phyloP scores from a whole-genome alignment of 257 asterid genomes.

The Echites panduratus region DNA sequence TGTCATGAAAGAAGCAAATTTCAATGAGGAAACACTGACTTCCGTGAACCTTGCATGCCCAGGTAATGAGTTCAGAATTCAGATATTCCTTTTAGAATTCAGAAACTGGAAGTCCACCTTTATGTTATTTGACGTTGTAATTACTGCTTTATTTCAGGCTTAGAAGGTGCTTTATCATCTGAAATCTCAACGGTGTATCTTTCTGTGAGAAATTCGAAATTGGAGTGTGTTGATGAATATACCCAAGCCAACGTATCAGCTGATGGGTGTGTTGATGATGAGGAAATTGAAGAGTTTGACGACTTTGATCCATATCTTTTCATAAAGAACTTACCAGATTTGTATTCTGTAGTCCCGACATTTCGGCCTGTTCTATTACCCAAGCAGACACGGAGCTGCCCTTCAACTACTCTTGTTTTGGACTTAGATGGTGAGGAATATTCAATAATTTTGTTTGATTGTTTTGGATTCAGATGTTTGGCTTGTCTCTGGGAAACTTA shows the following conservation, averaged over 20 bases:
- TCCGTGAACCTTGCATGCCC: constrained; percentile 16
- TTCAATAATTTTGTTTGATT: neutral
- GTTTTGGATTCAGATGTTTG: neutral
- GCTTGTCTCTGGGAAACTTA: neutral
- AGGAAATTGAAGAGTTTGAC: constrained; percentile 71
- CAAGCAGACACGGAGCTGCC: constrained; percentile 95
- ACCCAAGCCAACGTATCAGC: constrained; percentile 62
- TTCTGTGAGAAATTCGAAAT: constrained; percentile 58
- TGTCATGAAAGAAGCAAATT: constrained; percentile 19
- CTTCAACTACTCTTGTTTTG: constrained; percentile 80
- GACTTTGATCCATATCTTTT: constrained; percentile 90
- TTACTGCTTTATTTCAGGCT: constrained; percentile 27
- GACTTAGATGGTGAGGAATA: constrained; percentile 82
- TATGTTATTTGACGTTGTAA: constrained; percentile 15
- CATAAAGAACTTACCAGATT: constrained; percentile 81
- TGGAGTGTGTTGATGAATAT: constrained; percentile 80
- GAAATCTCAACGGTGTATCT: constrained; percentile 66
- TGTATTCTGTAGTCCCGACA: constrained; percentile 75
- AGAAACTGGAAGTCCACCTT: constrained; percentile 6
- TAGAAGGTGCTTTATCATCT: constrained; percentile 52
- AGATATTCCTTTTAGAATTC: constrained; percentile 1
- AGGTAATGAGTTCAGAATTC: constrained; percentile 16
- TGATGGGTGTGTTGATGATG: constrained; percentile 55
- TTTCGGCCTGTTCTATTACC: constrained; percentile 79
- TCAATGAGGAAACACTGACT: constrained; percentile 11